Base-by-base conservation (phyloP, 140 eudicot genomes). In the Erigeron philadelphicus region DNA sequence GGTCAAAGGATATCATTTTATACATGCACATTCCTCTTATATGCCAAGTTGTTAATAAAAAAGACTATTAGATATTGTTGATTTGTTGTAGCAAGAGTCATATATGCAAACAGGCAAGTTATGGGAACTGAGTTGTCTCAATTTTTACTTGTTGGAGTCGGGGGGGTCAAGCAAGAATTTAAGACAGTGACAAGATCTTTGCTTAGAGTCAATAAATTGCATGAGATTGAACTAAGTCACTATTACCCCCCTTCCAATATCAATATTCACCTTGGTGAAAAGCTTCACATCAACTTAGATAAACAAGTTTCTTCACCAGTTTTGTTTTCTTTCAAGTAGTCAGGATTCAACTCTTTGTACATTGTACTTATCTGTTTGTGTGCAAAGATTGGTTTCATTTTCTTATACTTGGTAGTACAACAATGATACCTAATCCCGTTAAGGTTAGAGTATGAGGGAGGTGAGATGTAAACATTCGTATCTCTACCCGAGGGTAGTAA, bases 231-330 rank as follows among this genome's bases (percentile, higher is more conserved):
- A 42, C 64, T 45, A 70, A 18, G 35, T 70, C 44, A 70, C 66
- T 70, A 16, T 70, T 70, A 57, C 45, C 12, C 38, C 38, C 38
- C 38, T 31, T 31, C 38, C 38, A 31, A 40, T 62, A 41, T 9
- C 2, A 16, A 16, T 52, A 23, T 73, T 71, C 11, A 77, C 81
- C 77, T 64, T 35, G 77, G 81, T 77, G 68, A 77, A 71, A 71
- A 64, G 68, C 53, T 77, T 77, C 81, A 77, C 76, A 77, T 77
- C 81, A 77, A 64, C 43, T 71, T 31, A 63, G 11, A 49, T 45
- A 21, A 63, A 56, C 68, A 70, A 71, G 81, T 56, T 77, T 64
- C 68, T 38, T 76, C 76, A 61, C 41, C 11, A 41, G 58, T 60
- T 64, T 10, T 47, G 13, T 47, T 64, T 66, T 72, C 62, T 64